Percentiles rank a stretch among this genome's conserved stretches.
phyloP scores from a whole-genome alignment of 352 stramenopile genomes.

The Globisporangium okanoganense region DNA sequence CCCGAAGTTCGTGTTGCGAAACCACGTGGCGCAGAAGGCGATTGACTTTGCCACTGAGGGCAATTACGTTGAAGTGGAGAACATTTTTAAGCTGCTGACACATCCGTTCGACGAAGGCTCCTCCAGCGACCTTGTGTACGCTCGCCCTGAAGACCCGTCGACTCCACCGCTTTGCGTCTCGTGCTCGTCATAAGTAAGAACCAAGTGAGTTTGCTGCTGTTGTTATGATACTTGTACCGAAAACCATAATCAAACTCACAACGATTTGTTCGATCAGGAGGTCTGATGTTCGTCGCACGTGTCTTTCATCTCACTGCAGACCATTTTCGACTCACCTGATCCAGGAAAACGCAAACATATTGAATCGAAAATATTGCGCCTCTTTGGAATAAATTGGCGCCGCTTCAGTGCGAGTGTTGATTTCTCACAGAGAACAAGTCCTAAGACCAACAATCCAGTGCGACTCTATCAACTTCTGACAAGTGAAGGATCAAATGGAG shows the following conservation, averaged over 20 bases:
- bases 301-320: not conserved
- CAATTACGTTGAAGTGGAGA: conserved; percentile 57
- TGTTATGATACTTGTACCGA: not conserved
- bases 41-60: conserved; percentile 78
- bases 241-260: not conserved
- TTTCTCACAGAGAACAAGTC: not conserved
- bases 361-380: not conserved
- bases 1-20: conserved; percentile 83
- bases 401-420: not conserved
- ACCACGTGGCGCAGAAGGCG: conserved; percentile 86
- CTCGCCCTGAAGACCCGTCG: conserved; percentile 46
- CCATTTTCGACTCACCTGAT: too few species aligned
- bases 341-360: too few species aligned
- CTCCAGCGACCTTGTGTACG: conserved; percentile 37
- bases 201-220: not conserved
- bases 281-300: not conserved
- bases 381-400: not conserved
- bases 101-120: conserved; percentile 61
- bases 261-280: not conserved
- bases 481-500: conserved; percentile 11
- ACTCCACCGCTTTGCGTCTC: conserved; percentile 66
- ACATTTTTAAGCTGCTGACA: conserved; percentile 69
- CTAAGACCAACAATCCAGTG: not conserved
- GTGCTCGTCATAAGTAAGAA: conserved; percentile 61
- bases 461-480: not conserved